Evolutionary conservation across 2,329 filamentous ascomycete genomes (phyloP), one percentile per base, ranked within the genome.

Genomic region (Aspergillus piperis): DNA sequence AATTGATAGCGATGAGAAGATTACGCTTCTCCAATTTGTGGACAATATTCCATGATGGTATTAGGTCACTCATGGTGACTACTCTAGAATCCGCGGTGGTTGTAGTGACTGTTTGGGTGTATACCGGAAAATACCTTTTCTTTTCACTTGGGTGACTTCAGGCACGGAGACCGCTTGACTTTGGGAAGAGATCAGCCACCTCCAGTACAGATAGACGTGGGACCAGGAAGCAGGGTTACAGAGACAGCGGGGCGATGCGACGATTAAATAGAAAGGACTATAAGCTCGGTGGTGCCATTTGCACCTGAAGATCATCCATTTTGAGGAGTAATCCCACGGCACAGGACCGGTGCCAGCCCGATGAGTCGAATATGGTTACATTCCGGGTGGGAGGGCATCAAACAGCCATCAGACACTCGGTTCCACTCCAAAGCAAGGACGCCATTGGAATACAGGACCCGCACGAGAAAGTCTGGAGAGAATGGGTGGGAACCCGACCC

Each of bases 1-100:
- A 82, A 71, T 89, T 89, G 73, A 90, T 84, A 39, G 83, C 83
- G 59, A 86, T 80, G 58, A 88, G 81, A 61, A 88, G 79, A 44
- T 75, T 72, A 17, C 78, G 73, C 76, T 87, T 87, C 75, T 86
- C 78, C 5, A 84, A 73, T 63, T 77, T 78, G 70, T 85, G 80
- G 58, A 83, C 82, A 10, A 86, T 77, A 73, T 82, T 83, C 75
- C 73, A 78, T 58, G 68, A 70, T 1, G 73, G 67, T 38, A 80
- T 79, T 54, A 71, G 70, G 62, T 77, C 75, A 60, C 71, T 72
- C 71, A 76, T 78, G 44, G 56, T 70, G 65, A 55, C 19, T 23
- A 38, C 32, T 5, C 30, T 17, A 39, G 30, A 8, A 25, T 36
- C 51, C 21, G 13, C 13, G 41, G 19, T 23, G 41, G 19, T 23